phyloP scores from a whole-genome alignment of 1,284 basidiomycete genomes.

The Golubevia sp. region DNA sequence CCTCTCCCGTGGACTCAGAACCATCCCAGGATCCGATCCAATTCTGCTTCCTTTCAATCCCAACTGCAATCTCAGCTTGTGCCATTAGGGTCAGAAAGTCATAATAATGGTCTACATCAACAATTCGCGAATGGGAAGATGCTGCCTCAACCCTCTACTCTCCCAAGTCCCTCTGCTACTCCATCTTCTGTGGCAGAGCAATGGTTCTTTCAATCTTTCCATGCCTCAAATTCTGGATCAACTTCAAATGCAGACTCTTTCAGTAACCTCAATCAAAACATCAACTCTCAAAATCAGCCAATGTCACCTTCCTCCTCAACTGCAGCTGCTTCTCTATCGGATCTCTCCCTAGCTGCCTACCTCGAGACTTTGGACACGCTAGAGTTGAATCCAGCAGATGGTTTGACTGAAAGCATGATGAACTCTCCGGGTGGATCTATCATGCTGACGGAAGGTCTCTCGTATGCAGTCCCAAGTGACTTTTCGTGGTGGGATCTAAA shows the following conservation, averaged over 20 bases:
- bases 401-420: conserved; percentile 13
- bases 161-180: too few species aligned
- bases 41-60: too few species aligned
- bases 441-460: conserved; percentile 36
- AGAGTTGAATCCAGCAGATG: conserved; percentile 46
- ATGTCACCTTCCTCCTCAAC: not conserved
- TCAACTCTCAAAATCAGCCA: not conserved
- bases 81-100: too few species aligned
- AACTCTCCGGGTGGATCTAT: conserved; percentile 3
- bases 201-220: too few species aligned
- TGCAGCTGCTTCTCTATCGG: conserved; percentile 15
- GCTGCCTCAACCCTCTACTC: too few species aligned
- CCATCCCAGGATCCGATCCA: too few species aligned
- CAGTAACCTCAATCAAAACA: not conserved
- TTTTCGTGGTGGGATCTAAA: conserved; percentile 57
- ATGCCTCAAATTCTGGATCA: too few species aligned
- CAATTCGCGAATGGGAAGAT: too few species aligned
- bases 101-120: too few species aligned
- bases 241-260: not conserved
- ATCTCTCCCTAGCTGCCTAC: conserved; percentile 52
- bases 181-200: too few species aligned
- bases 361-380: conserved; percentile 55
- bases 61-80: too few species aligned
- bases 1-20: too few species aligned
- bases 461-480: conserved; percentile 55